A percentile compares a stretch with the other conserved stretches of the same genome.
These are phyloP conservation scores for Beverwykella pulmonaria DNA, from an alignment of 495 filamentous ascomycete genomes.

Conservation along the genomic window DNA sequence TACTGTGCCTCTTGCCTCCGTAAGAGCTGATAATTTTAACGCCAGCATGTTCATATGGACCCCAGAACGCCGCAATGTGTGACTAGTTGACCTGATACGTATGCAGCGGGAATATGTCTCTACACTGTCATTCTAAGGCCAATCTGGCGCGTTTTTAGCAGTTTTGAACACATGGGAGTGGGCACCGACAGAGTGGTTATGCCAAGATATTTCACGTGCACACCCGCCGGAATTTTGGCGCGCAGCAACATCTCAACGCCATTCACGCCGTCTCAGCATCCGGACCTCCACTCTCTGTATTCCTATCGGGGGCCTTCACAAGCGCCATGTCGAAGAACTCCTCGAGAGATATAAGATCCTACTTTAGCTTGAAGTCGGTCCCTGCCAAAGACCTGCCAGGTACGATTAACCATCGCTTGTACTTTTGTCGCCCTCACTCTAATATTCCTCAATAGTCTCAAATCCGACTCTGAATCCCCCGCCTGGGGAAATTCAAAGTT, in stretches of 20 bases:
- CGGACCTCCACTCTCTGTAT: background rate
- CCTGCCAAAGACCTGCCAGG: background rate
- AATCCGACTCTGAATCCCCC: background rate
- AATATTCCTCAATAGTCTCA: background rate
- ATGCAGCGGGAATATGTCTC: background rate
- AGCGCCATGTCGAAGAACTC: background rate
- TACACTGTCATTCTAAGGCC: background rate
- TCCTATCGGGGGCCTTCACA: background rate
- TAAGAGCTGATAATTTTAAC: too few species aligned
- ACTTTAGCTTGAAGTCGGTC: conserved; percentile 15
- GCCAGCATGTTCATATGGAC: background rate
- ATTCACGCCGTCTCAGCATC: background rate
- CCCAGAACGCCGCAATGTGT: background rate
- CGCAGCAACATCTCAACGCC: background rate
- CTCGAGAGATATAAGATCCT: conserved; percentile 21
- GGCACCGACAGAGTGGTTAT: background rate
- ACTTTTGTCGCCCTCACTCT: background rate
- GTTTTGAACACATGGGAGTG: too few species aligned
- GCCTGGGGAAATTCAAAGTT: background rate
- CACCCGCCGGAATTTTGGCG: background rate
- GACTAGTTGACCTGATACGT: background rate
- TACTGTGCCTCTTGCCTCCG: too few species aligned
- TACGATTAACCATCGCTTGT: background rate
- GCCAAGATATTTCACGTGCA: background rate
- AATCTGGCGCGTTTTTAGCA: too few species aligned